These are phyloP conservation scores for Huntiella omanensis DNA, from an alignment of 2,329 filamentous ascomycete genomes.

Conservation along the genomic window DNA sequence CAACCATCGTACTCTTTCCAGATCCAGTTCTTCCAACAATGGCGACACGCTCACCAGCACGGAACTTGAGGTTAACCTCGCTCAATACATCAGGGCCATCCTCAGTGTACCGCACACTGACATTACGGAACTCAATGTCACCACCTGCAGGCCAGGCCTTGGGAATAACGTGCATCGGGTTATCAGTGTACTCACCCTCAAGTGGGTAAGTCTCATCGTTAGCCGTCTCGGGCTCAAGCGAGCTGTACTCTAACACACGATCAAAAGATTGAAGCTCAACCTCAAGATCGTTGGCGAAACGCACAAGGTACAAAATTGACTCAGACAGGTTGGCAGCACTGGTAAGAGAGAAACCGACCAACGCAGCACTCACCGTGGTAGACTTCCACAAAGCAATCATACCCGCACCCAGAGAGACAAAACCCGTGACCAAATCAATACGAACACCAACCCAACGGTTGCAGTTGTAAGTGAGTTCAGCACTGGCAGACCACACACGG, in stretches of 20 bases:
- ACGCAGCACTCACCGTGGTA: conserved; percentile 22
- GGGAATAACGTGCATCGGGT: conserved; percentile 15
- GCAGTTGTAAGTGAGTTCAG: conserved; percentile 25
- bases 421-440: conserved; percentile 25
- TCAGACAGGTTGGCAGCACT: conserved; percentile 26
- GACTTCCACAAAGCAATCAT: conserved; percentile 23
- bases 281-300: conserved; percentile 27
- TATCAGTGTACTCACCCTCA: conserved; percentile 16
- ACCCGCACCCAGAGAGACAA: conserved; percentile 25
- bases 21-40: conserved; percentile 57
- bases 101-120: conserved; percentile 21
- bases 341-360: conserved; percentile 29
- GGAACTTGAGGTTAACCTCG: conserved; percentile 23
- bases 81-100: conserved; percentile 23
- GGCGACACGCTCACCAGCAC: conserved; percentile 49
- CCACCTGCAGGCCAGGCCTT: conserved; percentile 19
- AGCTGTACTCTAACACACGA: conserved; percentile 20
- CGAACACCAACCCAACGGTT: conserved; percentile 31
- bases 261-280: conserved; percentile 28
- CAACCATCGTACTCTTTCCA: conserved; percentile 47
- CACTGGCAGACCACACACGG: conserved; percentile 20
- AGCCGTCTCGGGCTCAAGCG: conserved; percentile 20
- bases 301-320: conserved; percentile 25
- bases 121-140: conserved; percentile 21
- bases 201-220: conserved; percentile 16